Evolutionary conservation across 495 filamentous ascomycete species (phyloP), one percentile per base, ranked within the genome.

Genomic region (Platismatia glauca): DNA sequence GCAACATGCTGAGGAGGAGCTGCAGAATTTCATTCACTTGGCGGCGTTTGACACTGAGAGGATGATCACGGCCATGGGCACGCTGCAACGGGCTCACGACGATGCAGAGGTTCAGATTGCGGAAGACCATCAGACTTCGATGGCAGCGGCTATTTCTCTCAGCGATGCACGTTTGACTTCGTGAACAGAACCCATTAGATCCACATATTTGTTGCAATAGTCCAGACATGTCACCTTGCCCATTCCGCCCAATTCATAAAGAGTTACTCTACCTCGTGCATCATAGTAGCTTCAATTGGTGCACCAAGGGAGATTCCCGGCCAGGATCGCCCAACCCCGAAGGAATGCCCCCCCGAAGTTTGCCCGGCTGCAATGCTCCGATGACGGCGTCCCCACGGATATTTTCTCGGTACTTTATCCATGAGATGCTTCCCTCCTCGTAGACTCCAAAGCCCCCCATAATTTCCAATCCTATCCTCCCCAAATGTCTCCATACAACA

Each of bases 401-500:
- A n/a, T n/a, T n/a, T n/a, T n/a, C n/a, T n/a, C n/a, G n/a, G n/a
- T n/a, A 11, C 0, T 8, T 8, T 27, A 48, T 27, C 3, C 44
- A 0, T 24, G 2, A 48, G 4, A 48, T 22, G 27, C 24, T 48
- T 27, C 11, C 9, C n/a, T 27, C 12, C 24, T 48, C n/a, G 9
- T 27, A 46, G 20, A 46, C 9, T n/a, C 24, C 3, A 5, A 27
- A 13, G 13, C 5, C 44, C 22, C 9, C 22, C 24, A 13, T 9
- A 11, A 2, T 4, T 48, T 48, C 22, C 22, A 48, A 2, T 5
- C 44, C 5, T 29, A 24, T 31, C 29, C 24, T 1, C 18, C 15
- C 46, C 55, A 6, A 41, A 81, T 81, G 79, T 63, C 78, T 66
- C 67, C 79, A 13, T 84, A 72, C 65, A 83, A 83, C 53, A 75